These are phyloP conservation scores for Trichoderma simmonsii DNA, from an alignment of 2,329 filamentous ascomycete genomes.

Conservation along the genomic window DNA sequence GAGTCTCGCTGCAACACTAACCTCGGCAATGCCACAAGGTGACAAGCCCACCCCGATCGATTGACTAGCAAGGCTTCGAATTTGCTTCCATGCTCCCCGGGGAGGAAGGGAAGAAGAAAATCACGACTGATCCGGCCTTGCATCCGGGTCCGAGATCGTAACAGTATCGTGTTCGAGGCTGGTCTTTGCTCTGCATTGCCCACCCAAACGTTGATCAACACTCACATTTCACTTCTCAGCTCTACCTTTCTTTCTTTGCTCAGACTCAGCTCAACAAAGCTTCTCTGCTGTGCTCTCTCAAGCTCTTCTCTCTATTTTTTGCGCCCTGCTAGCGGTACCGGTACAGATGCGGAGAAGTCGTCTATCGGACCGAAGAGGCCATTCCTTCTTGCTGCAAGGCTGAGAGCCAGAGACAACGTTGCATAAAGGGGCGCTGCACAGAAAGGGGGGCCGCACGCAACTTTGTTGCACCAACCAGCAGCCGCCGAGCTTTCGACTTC, in stretches of 20 bases:
- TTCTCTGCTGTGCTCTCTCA: not conserved
- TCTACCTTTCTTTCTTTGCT: not conserved
- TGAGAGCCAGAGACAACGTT: constrained; percentile 14
- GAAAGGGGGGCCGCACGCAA: not conserved
- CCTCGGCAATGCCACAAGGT: not conserved
- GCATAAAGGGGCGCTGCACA: constrained; percentile 13
- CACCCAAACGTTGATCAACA: not conserved
- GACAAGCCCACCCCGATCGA: not conserved
- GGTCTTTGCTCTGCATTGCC: not conserved
- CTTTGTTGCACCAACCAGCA: not conserved
- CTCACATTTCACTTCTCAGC: not conserved
- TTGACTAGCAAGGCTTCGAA: constrained; percentile 9
- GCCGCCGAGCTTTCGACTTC: not conserved
- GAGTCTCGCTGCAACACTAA: not conserved
- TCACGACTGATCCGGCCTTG: not conserved
- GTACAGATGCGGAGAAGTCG: constrained; percentile 26
- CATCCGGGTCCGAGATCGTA: not conserved
- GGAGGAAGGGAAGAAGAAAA: not conserved
- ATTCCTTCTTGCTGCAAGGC: constrained; percentile 17
- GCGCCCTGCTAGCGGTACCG: not conserved
- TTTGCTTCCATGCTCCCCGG: not conserved
- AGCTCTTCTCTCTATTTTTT: not conserved
- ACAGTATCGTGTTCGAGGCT: not conserved
- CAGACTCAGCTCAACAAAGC: not conserved
- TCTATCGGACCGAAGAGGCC: constrained; percentile 31